phyloP scores from a whole-genome alignment of 148 eudicot genomes.

The Silene conica region DNA sequence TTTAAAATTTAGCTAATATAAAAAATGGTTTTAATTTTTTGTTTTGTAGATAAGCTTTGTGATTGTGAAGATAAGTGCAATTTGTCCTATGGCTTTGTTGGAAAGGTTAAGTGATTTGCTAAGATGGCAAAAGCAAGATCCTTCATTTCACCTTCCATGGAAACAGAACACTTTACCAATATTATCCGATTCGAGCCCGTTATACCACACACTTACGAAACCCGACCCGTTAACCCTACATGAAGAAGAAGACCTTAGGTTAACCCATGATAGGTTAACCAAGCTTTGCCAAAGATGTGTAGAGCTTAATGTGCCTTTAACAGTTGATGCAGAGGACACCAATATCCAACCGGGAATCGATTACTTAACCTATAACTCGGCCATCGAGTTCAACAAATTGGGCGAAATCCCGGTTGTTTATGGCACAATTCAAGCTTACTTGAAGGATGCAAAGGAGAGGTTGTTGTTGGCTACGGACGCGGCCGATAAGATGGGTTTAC shows the following conservation, averaged over 20 bases:
- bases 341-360: constrained; percentile 76
- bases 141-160: constrained; percentile 77
- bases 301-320: constrained; percentile 58
- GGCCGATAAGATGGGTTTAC: constrained; percentile 63
- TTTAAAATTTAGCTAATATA: constrained; percentile 6
- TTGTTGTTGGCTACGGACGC: constrained; percentile 36
- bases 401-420: constrained; percentile 43
- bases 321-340: constrained; percentile 88
- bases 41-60: constrained; percentile 67
- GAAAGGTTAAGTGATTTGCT: constrained; percentile 65
- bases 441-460: constrained; percentile 75
- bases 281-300: constrained; percentile 48
- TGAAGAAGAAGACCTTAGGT: constrained; percentile 66
- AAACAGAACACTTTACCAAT: constrained; percentile 63
- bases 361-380: constrained; percentile 66
- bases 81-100: constrained; percentile 51
- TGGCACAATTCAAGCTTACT: constrained; percentile 77
- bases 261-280: constrained; percentile 46
- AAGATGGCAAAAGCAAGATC: constrained; percentile 67
- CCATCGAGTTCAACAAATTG: constrained; percentile 41
- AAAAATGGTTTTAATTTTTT: background rate
- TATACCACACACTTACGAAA: constrained; percentile 64
- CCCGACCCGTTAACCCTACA: constrained; percentile 64
- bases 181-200: constrained; percentile 60
- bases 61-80: constrained; percentile 82